phyloP scores from a whole-genome alignment of 2,329 filamentous ascomycete species.

The Stachybotrys chlorohalonatus region DNA sequence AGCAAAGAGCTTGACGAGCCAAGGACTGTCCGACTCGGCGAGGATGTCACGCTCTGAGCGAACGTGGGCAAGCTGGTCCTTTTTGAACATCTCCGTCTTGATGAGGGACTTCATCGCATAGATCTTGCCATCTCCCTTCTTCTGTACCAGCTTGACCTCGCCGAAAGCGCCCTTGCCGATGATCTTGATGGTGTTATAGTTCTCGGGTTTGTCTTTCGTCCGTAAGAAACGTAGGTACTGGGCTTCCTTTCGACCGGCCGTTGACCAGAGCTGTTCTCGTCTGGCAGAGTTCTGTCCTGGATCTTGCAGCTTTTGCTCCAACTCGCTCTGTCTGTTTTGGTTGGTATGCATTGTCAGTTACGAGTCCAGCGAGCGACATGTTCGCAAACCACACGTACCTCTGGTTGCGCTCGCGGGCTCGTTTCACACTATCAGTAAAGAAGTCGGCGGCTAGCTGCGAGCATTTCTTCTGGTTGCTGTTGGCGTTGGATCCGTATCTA shows the following conservation, averaged over 20 bases:
- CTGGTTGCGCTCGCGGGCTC: slow-evolving; percentile 88
- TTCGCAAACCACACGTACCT: slow-evolving; percentile 51
- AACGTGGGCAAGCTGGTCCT: slow-evolving; percentile 94
- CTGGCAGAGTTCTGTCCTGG: slow-evolving; percentile 63
- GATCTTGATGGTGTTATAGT: slow-evolving; percentile 94
- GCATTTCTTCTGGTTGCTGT: slow-evolving; percentile 64
- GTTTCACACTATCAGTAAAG: slow-evolving; percentile 97
- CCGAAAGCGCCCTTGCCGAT: slow-evolving; percentile 99
- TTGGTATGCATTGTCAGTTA: neutral
- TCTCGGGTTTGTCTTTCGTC: slow-evolving; percentile 85
- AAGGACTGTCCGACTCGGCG: slow-evolving; percentile 97
- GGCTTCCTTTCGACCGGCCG: slow-evolving; percentile 78
- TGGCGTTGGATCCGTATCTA: slow-evolving; percentile 56
- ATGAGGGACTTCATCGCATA: slow-evolving; percentile 98
- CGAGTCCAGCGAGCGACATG: slow-evolving; percentile 1
- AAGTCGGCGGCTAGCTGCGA: slow-evolving; percentile 72
- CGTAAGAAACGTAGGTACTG: slow-evolving; percentile 90
- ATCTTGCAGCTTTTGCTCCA: slow-evolving; percentile 78
- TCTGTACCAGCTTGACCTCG: slow-evolving; percentile 94
- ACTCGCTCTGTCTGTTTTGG: slow-evolving; percentile 67
- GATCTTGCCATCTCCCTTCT: slow-evolving; percentile 92
- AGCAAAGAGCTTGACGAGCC: slow-evolving; percentile 97
- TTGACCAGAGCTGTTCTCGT: slow-evolving; percentile 78
- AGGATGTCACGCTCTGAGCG: slow-evolving; percentile 96
- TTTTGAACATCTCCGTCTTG: slow-evolving; percentile 99